Evolutionary conservation across 2,329 filamentous ascomycete genomes (phyloP).

Genomic region (Botrytis hyacinthi): DNA sequence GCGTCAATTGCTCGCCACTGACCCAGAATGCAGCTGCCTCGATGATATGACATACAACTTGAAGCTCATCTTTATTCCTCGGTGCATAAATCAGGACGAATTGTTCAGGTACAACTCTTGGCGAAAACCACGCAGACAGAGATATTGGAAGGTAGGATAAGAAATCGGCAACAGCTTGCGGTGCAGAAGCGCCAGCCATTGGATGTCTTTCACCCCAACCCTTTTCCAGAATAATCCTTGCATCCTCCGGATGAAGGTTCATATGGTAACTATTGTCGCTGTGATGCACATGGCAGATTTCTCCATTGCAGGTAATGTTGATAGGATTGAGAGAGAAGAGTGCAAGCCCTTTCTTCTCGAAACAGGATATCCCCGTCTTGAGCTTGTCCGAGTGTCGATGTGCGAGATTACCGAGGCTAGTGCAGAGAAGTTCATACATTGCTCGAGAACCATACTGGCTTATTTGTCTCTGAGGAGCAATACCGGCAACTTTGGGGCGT

Average conservation of each 20-base stretch:
- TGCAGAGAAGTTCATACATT: constrained; percentile 56
- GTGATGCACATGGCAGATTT: constrained; percentile 77
- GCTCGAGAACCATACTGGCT: constrained; percentile 59
- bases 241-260: constrained; percentile 76
- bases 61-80: constrained; percentile 64
- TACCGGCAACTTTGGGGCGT: constrained; percentile 67
- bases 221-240: constrained; percentile 65
- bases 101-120: constrained; percentile 57
- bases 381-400: constrained; percentile 47
- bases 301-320: constrained; percentile 72
- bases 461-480: constrained; percentile 78
- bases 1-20: constrained; percentile 29
- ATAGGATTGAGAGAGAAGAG: constrained; percentile 67
- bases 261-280: constrained; percentile 76
- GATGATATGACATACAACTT: constrained; percentile 66
- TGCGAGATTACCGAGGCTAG: constrained; percentile 53
- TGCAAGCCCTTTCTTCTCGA: constrained; percentile 79
- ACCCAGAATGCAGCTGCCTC: constrained; percentile 73
- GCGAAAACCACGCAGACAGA: constrained; percentile 3
- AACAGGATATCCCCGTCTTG: constrained; percentile 66
- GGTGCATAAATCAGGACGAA: constrained; percentile 86
- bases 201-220: constrained; percentile 76
- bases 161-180: neutral
- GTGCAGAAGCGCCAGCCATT: constrained; percentile 60
- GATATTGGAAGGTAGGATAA: constrained; percentile 2